Conservation (phyloP, 257 asterid genomes). For the Solanum appendiculatum region DNA sequence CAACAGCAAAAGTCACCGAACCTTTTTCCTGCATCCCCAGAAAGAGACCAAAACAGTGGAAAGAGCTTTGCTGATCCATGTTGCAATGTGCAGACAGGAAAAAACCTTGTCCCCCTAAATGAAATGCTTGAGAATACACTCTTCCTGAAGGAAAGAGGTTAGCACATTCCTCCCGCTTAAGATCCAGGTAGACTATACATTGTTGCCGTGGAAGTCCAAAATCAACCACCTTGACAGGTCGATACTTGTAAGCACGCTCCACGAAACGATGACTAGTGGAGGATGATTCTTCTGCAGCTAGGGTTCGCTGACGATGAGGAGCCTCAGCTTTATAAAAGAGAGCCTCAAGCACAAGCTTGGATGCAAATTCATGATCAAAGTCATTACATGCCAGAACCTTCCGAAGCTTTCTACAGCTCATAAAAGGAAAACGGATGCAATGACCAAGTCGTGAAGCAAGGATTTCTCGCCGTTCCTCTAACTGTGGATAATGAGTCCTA, state of each 20-base stretch:
- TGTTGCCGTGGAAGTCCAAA: constrained; percentile 80
- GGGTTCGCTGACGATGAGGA: constrained; percentile 70
- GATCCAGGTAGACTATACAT: constrained; percentile 83
- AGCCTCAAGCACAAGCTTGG: constrained; percentile 70
- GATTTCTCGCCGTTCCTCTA: constrained; percentile 62
- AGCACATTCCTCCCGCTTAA: constrained; percentile 66
- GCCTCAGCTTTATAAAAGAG: constrained; percentile 75
- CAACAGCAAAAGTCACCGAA: constrained; percentile 65
- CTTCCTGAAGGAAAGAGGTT: constrained; percentile 71
- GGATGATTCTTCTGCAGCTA: constrained; percentile 49
- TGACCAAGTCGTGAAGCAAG: constrained; percentile 55
- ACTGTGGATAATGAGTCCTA: constrained; percentile 42
- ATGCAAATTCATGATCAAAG: constrained; percentile 57
- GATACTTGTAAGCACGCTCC: constrained; percentile 79
- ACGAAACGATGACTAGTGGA: constrained; percentile 47
- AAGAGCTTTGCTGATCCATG: constrained; percentile 87
- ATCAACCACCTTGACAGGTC: constrained; percentile 79
- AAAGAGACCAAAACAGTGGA: constrained; percentile 83
- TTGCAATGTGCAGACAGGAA: constrained; percentile 90
- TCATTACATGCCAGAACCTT: constrained; percentile 66
- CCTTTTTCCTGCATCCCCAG: constrained; percentile 97
- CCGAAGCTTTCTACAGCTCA: constrained; percentile 74
- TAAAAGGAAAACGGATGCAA: constrained; percentile 71
- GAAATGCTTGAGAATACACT: constrained; percentile 88
- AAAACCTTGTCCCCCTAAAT: constrained; percentile 90